A percentile compares a stretch with the other conserved stretches of the same genome.
Evolutionary conservation across 2,329 filamentous ascomycete species (phyloP).

Genomic region (Cordyceps tenuipes): DNA sequence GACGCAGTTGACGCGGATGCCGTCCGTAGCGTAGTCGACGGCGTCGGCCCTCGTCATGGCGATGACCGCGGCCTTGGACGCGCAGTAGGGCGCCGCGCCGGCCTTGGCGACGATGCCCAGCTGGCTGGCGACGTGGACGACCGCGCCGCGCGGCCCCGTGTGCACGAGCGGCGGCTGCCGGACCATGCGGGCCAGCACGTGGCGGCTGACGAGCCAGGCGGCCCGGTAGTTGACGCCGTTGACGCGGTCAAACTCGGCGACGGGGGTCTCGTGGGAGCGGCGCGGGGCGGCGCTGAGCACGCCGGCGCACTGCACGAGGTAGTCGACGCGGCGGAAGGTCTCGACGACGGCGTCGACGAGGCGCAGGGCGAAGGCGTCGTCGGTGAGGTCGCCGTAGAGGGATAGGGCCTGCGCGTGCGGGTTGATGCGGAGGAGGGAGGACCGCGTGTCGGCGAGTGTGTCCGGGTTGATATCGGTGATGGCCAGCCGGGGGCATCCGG

Average conservation of each 20-base stretch:
- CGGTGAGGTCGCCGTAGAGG: constrained; percentile 37
- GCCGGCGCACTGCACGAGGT: constrained; percentile 48
- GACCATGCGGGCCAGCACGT: constrained; percentile 37
- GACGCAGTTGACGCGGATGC: constrained; percentile 30
- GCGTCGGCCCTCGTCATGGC: constrained; percentile 49
- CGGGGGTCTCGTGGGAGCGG: constrained; percentile 40
- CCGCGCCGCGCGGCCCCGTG: constrained; percentile 33
- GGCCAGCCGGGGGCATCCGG: constrained; percentile 42
- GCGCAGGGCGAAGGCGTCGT: constrained; percentile 33
- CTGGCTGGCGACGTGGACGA: constrained; percentile 46
- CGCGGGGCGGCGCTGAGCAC: constrained; percentile 34
- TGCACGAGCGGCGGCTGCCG: constrained; percentile 32
- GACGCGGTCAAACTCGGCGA: not conserved
- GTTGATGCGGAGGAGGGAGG: constrained; percentile 20
- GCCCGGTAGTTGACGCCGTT: constrained; percentile 44
- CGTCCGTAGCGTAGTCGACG: constrained; percentile 39
- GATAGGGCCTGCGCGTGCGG: constrained; percentile 21
- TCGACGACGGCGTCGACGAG: constrained; percentile 26
- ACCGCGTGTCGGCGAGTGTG: constrained; percentile 29
- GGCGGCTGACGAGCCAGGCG: constrained; percentile 38
- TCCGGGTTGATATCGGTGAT: constrained; percentile 43
- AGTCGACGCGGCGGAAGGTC: constrained; percentile 42
- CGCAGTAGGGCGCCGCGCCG: constrained; percentile 46
- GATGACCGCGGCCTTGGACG: constrained; percentile 50
- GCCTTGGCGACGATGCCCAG: constrained; percentile 41